Conservation (phyloP, 176 grass and related monocot genomes). For the Carex parvula region DNA sequence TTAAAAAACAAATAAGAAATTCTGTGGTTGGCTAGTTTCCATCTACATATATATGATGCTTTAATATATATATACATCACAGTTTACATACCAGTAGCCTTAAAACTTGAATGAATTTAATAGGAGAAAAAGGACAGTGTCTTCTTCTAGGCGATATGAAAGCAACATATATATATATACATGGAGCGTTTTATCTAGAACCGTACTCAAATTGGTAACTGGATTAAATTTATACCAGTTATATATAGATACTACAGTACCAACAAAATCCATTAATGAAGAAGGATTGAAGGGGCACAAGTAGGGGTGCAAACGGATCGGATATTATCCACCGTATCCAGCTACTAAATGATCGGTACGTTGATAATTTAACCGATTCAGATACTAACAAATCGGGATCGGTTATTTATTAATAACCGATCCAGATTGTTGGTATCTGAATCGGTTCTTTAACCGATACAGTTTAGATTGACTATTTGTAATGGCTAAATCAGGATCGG, state of each 20-base stretch:
- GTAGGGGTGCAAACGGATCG: no score
- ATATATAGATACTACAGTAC: not conserved
- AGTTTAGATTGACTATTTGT: no score
- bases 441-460: no score
- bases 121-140: not conserved
- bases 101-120: not conserved
- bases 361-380: no score
- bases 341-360: no score
- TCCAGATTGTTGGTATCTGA: no score
- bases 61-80: not conserved
- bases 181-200: constrained; percentile 1
- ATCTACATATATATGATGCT: not conserved
- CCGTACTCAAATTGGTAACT: constrained; percentile 14
- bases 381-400: no score
- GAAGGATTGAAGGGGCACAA: not conserved
- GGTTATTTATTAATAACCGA: no score
- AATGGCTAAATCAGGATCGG: no score
- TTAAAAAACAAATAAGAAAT: not conserved
- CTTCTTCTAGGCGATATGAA: constrained; percentile 7
- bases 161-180: not conserved
- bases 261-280: constrained; percentile 2
- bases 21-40: not conserved
- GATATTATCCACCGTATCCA: no score
- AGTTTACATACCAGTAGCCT: not conserved
- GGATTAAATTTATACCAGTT: not conserved